Percentiles rank a stretch among this genome's conserved stretches.
Evolutionary conservation across 2,329 filamentous ascomycete species (phyloP).

Genomic region (Neofusicoccum kwambonambiense): DNA sequence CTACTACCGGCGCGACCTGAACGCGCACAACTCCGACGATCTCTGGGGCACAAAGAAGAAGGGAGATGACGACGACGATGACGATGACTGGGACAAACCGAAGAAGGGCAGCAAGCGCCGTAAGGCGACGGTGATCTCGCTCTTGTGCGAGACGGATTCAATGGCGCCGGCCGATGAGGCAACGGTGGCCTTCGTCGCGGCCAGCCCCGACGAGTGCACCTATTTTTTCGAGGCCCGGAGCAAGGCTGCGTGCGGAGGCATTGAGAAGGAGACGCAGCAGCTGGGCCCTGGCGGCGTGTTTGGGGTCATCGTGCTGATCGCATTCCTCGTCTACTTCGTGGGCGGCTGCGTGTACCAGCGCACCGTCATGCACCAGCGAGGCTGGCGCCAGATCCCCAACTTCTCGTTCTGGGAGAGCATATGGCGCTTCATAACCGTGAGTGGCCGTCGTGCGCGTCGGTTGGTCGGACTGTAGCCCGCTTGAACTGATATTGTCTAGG

Average conservation of each 20-base stretch:
- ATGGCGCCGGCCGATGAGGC: conserved; percentile 58
- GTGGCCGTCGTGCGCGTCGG: conserved; percentile 26
- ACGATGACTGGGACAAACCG: conserved; percentile 35
- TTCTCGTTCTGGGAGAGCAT: conserved; percentile 90
- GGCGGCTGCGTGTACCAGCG: conserved; percentile 95
- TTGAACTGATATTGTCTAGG: conserved; percentile 30
- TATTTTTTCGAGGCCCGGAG: conserved; percentile 96
- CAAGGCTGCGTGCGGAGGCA: conserved; percentile 76
- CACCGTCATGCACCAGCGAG: conserved; percentile 88
- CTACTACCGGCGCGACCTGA: conserved; percentile 20
- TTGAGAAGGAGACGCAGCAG: conserved; percentile 56
- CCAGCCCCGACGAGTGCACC: conserved; percentile 79
- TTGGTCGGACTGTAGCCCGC: conserved; percentile 1
- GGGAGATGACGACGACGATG: conserved; percentile 34
- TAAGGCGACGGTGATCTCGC: conserved; percentile 84
- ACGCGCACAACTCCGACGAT: conserved; percentile 24
- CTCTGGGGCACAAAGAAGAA: conserved; percentile 39
- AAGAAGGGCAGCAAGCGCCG: conserved; percentile 57
- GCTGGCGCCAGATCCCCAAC: conserved; percentile 94
- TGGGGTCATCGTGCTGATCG: conserved; percentile 77
- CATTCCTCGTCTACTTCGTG: conserved; percentile 82
- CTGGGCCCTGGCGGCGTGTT: conserved; percentile 76
- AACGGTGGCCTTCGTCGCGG: conserved; percentile 78
- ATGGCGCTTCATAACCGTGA: conserved; percentile 78
- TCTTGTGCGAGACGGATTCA: conserved; percentile 86